Base-by-base conservation (phyloP, 1,284 basidiomycete genomes). In the Puccinia hordei region DNA sequence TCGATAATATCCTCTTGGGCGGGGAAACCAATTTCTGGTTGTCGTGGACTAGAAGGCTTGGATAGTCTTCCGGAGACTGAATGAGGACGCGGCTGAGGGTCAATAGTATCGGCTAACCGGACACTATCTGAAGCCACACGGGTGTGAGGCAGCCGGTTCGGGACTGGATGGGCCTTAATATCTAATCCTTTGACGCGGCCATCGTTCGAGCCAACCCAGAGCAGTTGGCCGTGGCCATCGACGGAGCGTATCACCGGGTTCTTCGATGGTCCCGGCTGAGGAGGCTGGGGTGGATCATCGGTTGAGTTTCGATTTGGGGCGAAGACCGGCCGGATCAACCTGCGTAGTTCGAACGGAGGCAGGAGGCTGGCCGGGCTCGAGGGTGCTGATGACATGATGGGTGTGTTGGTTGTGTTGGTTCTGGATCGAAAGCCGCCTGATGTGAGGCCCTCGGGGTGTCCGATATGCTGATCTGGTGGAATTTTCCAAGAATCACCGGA, bases 111-210 rank as follows among this genome's bases (percentile, higher is more conserved):
- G 30, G 33, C 17, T 30, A 44, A 12, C 17, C 33, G 72, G 57
- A n/a, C 38, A 30, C 35, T 44, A 73, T 73, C 72, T 57, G 65
- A 61, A 10, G 49, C 55, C 24, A 77, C 51, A 38, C 75, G 75
- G 55, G 27, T 68, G 49, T 66, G 41, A 10, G 65, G 10, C 22
- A 27, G 33, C 8, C 65, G 27, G 6, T 35, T n/a, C 15, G 38
- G 38, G 13, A 35, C 17, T 22, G 35, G 38, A 69, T 66, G 53
- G 19, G 76, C 35, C 57, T 61, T 69, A 44, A 80, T 51, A 38
- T 80, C 78, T 24, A 80, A 73, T 44, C 68, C 78, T 65, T 73
- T 72, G 8, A 80, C 78, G 35, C 69, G 78, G 0, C 78, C 78
- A 22, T 80, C 78, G 61, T 63, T 80, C 24, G 78, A 72, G 22